phyloP scores from a whole-genome alignment of 169 alveolate species.

The Condylostoma magnum region DNA sequence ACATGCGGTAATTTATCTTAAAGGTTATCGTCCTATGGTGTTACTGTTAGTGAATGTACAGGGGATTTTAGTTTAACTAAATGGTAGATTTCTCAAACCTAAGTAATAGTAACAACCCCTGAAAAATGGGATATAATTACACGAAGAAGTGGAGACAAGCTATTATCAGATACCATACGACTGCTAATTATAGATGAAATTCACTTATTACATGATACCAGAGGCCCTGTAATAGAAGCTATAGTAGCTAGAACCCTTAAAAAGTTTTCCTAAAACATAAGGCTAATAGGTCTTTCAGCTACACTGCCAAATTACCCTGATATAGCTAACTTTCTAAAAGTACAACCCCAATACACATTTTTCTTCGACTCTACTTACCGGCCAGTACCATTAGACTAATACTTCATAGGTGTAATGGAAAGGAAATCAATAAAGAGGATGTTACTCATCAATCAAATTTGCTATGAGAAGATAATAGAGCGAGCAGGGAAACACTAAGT shows the following conservation, averaged over 20 bases:
- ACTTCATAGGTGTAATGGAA: conserved; percentile 97
- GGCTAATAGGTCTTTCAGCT: conserved; percentile 99
- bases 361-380: conserved; percentile 96
- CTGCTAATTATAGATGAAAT: conserved; percentile 99
- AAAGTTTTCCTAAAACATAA: conserved; percentile 36
- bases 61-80: conserved; percentile 96
- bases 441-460: conserved; percentile 94
- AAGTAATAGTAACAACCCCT: conserved; percentile 99
- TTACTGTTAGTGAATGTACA: conserved; percentile 94
- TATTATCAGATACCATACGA: conserved; percentile 92
- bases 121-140: conserved; percentile 99
- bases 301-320: conserved; percentile 99
- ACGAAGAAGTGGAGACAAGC: conserved; percentile 95
- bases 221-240: conserved; percentile 99
- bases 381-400: conserved; percentile 98
- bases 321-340: conserved; percentile 97
- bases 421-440: conserved; percentile 95
- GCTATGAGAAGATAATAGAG: conserved; percentile 88
- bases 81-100: conserved; percentile 96
- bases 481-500: conserved; percentile 91
- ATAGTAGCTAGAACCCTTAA: conserved; percentile 98
- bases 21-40: conserved; percentile 78
- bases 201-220: conserved; percentile 97
- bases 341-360: conserved; percentile 90
- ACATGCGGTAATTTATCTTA: conserved; percentile 24